Conservation (phyloP, 2,329 filamentous ascomycete species). For the Colletotrichum trifolii region DNA sequence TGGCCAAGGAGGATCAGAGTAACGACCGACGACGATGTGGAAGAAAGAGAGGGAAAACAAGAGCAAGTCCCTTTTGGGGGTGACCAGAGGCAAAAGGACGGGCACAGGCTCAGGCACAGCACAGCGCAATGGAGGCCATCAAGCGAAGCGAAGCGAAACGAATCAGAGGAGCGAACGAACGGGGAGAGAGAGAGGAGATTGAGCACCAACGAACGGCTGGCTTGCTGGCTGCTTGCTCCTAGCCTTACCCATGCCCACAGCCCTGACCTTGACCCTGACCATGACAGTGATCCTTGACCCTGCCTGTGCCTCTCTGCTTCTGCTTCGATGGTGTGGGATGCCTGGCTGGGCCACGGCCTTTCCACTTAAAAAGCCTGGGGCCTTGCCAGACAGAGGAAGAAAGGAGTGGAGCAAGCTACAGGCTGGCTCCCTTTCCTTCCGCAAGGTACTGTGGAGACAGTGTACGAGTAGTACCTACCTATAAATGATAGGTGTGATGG, state of each 20-base stretch:
- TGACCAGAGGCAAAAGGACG: constrained; percentile 39
- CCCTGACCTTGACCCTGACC: background rate
- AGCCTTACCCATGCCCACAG: background rate
- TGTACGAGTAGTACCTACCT: no score
- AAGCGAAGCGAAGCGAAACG: constrained; percentile 37
- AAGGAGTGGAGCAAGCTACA: background rate
- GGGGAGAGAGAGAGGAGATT: constrained; percentile 30
- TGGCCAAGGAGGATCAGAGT: constrained; percentile 38
- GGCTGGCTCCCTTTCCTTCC: no score
- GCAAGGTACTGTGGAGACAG: no score
- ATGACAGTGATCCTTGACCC: background rate
- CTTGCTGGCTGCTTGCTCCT: background rate
- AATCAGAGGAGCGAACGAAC: constrained; percentile 18
- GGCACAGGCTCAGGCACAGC: constrained; percentile 20
- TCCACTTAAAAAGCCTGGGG: background rate
- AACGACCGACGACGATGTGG: constrained; percentile 47
- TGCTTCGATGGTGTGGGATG: no score
- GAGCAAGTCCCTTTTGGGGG: constrained; percentile 35
- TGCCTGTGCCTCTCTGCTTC: background rate
- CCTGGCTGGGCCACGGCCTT: no score
- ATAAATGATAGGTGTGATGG: no score
- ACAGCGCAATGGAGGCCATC: constrained; percentile 6
- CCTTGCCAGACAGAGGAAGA: background rate
- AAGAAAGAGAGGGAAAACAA: constrained; percentile 38
- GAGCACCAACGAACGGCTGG: background rate